Evolutionary conservation across 306 rosid genomes (phyloP).

Genomic region (Crotalaria pallida): DNA sequence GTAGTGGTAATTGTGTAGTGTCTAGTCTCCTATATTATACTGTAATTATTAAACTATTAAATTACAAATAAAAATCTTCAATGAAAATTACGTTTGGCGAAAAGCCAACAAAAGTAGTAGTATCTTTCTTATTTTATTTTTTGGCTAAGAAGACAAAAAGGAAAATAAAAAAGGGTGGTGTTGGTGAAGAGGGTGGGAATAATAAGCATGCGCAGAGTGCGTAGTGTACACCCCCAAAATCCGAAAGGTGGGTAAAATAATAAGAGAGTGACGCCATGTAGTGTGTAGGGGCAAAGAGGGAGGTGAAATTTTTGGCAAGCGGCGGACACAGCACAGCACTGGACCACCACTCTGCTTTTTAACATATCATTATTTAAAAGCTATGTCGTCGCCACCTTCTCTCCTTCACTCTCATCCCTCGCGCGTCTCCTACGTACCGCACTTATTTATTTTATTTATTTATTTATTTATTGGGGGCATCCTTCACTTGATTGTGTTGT

Average conservation of each 20-base stretch:
- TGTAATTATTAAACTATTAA: no score
- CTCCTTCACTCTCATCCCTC: constrained; percentile 20
- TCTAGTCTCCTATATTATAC: background rate
- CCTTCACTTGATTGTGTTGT: no score
- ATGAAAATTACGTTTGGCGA: constrained; percentile 14
- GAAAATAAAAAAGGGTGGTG: background rate
- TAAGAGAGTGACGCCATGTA: constrained; percentile 24
- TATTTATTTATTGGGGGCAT: background rate
- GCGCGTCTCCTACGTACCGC: constrained; percentile 20
- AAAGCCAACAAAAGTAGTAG: background rate
- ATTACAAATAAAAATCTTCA: background rate
- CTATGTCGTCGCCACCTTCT: background rate
- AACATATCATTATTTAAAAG: constrained; percentile 19
- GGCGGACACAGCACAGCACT: constrained; percentile 51
- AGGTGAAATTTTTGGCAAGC: constrained; percentile 41
- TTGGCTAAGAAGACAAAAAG: background rate
- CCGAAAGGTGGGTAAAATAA: background rate
- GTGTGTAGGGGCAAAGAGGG: constrained; percentile 33
- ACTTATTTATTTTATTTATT: no score
- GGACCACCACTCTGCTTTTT: constrained; percentile 71
- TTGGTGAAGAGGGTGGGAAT: background rate
- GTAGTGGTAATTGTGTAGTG: background rate
- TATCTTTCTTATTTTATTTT: background rate
- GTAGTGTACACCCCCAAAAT: constrained; percentile 10
- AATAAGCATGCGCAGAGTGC: constrained; percentile 25